Percentiles rank a stretch among this genome's conserved stretches.
These are phyloP conservation scores for Pseudogymnoascus sp. DNA, from an alignment of 2,329 filamentous ascomycete species.

Conservation along the genomic window DNA sequence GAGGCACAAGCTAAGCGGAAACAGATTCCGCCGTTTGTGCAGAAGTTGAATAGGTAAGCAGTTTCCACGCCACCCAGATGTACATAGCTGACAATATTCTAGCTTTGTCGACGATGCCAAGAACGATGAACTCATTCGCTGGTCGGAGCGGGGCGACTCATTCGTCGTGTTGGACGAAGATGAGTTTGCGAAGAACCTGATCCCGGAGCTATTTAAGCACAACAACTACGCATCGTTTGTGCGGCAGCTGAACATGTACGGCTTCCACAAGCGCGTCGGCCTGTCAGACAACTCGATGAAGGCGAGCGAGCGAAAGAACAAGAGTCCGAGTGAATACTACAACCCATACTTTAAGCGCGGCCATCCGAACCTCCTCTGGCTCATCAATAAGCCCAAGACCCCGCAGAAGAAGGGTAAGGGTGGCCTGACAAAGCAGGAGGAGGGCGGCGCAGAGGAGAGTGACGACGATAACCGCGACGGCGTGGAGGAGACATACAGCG, in stretches of 20 bases:
- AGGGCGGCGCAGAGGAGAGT: conserved; percentile 60
- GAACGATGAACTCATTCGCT: conserved; percentile 90
- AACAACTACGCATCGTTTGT: conserved; percentile 75
- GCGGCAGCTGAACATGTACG: conserved; percentile 59
- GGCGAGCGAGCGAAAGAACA: conserved; percentile 92
- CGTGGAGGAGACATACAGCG: conserved; percentile 27
- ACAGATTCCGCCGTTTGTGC: conserved; percentile 94
- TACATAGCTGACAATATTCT: conserved; percentile 19
- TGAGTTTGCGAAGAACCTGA: conserved; percentile 66
- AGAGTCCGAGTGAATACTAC: conserved; percentile 95
- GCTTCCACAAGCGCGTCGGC: conserved; percentile 64
- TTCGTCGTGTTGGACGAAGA: conserved; percentile 97
- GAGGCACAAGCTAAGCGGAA: conserved; percentile 87
- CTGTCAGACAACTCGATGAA: conserved; percentile 97
- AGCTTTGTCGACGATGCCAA: conserved; percentile 91
- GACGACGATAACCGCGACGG: conserved; percentile 52
- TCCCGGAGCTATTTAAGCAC: conserved; percentile 69
- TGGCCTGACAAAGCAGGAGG: conserved; percentile 45
- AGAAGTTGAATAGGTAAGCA: conserved; percentile 88
- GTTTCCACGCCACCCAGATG: conserved; percentile 12
- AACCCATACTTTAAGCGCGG: conserved; percentile 94
- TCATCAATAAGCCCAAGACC: conserved; percentile 87
- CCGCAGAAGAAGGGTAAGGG: conserved; percentile 44
- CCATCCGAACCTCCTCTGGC: conserved; percentile 84
- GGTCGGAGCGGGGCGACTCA: conserved; percentile 93